Evolutionary conservation across 805 yeast species (phyloP).

Genomic region (Jamesozyma spencerorum): DNA sequence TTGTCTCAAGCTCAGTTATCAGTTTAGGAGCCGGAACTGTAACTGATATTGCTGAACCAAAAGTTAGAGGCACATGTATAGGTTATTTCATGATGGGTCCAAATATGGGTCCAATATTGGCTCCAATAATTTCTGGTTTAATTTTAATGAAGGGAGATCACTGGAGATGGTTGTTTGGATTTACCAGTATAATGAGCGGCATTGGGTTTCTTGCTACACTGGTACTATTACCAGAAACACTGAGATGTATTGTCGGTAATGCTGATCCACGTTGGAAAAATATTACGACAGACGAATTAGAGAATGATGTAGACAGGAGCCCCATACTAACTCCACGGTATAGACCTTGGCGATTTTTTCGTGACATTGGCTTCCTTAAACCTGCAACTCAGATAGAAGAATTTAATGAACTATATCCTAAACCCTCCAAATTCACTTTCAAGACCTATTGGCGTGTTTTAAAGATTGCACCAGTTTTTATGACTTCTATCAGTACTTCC

Average conservation of each 20-base stretch:
- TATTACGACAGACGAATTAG: constrained; percentile 1
- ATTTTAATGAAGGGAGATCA: constrained; percentile 60
- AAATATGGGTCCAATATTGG: constrained; percentile 72
- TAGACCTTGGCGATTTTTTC: constrained; percentile 10
- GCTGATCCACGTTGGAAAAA: constrained; percentile 33
- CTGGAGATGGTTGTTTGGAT: constrained; percentile 80
- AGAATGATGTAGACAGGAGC: background rate
- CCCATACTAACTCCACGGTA: background rate
- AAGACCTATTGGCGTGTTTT: constrained; percentile 32
- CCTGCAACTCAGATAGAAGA: constrained; percentile 18
- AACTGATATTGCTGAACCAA: constrained; percentile 59
- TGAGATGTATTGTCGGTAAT: constrained; percentile 51
- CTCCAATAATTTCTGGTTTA: constrained; percentile 79
- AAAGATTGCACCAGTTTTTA: constrained; percentile 35
- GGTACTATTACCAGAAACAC: constrained; percentile 69
- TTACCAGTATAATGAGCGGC: constrained; percentile 60
- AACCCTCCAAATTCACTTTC: constrained; percentile 39
- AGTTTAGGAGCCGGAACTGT: constrained; percentile 89
- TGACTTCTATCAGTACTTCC: constrained; percentile 41
- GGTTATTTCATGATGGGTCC: constrained; percentile 84
- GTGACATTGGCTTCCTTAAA: constrained; percentile 22
- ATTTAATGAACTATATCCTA: constrained; percentile 30
- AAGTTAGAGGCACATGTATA: constrained; percentile 70
- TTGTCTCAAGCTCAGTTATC: constrained; percentile 83
- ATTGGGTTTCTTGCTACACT: constrained; percentile 42